Conservation (phyloP, 2,329 filamentous ascomycete genomes). For the Cladosporium sp. region DNA sequence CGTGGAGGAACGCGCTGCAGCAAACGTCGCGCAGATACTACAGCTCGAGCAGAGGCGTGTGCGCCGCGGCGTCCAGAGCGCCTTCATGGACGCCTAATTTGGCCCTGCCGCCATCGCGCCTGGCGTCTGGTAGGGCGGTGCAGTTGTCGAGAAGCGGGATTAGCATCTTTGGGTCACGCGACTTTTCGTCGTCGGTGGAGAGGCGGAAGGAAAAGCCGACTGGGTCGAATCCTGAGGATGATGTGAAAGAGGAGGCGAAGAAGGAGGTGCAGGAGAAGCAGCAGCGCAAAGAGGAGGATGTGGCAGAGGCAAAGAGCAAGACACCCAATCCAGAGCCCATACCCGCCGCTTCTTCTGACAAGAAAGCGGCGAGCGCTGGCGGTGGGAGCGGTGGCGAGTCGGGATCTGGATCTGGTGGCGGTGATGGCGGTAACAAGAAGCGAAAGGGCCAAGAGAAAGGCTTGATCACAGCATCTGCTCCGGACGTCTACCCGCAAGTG, state of each 20-base stretch:
- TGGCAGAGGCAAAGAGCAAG: slow-evolving; percentile 45
- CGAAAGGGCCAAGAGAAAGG: slow-evolving; percentile 67
- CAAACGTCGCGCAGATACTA: slow-evolving; percentile 28
- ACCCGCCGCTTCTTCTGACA: slow-evolving; percentile 52
- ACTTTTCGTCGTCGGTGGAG: slow-evolving; percentile 40
- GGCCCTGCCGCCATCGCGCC: slow-evolving; percentile 19
- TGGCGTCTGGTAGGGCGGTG: slow-evolving; percentile 16
- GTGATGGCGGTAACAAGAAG: slow-evolving; percentile 63
- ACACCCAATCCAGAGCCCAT: slow-evolving; percentile 49
- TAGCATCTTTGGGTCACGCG: slow-evolving; percentile 24
- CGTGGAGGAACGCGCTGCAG: slow-evolving; percentile 57
- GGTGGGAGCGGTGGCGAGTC: slow-evolving; percentile 47
- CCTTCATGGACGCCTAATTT: slow-evolving; percentile 18
- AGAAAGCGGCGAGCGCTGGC: slow-evolving; percentile 56
- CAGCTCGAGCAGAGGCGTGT: slow-evolving; percentile 22
- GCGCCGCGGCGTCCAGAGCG: slow-evolving; percentile 25
- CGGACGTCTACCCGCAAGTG: slow-evolving; percentile 95
- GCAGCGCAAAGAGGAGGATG: slow-evolving; percentile 24
- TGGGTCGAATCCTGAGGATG: slow-evolving; percentile 43
- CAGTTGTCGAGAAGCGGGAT: slow-evolving; percentile 2
- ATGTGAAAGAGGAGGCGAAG: slow-evolving; percentile 39
- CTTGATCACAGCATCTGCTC: slow-evolving; percentile 81
- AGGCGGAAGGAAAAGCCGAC: slow-evolving; percentile 55
- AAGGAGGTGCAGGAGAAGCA: slow-evolving; percentile 33
- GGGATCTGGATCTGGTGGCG: slow-evolving; percentile 27